These are phyloP conservation scores for Trichosporon coremiiforme DNA, from an alignment of 1,284 basidiomycete species.

Conservation along the genomic window DNA sequence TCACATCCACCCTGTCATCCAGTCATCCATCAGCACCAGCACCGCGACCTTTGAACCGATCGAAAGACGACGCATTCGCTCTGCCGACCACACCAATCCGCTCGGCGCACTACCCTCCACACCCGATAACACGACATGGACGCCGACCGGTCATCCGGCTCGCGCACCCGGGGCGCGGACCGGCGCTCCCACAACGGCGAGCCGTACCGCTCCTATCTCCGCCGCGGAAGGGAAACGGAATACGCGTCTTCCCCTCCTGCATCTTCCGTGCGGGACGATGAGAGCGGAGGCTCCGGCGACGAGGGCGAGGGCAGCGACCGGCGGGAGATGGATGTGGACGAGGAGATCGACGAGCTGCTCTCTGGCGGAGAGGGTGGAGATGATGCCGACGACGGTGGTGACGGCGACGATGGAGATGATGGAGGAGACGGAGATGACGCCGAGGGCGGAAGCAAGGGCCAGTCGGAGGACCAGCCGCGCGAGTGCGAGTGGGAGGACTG, in stretches of 20 bases:
- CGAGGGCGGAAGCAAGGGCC: constrained; percentile 5
- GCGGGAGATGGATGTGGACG: constrained; percentile 36
- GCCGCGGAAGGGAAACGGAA: not conserved
- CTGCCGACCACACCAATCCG: not conserved
- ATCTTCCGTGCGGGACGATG: constrained; percentile 2
- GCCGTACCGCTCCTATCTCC: constrained; percentile 6
- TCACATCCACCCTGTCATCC: constrained; percentile 5
- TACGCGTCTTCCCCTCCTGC: not conserved
- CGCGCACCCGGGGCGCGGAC: not conserved
- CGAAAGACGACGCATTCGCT: not conserved
- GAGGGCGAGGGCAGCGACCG: constrained; percentile 10
- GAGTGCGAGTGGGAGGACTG: constrained; percentile 44
- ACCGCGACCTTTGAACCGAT: not conserved
- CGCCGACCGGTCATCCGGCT: constrained; percentile 1
- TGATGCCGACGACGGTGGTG: constrained; percentile 20
- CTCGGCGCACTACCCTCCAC: not conserved
- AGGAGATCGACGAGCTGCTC: constrained; percentile 41
- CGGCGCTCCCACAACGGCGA: not conserved
- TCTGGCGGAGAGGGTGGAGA: constrained; percentile 22
- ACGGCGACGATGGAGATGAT: constrained; percentile 15
- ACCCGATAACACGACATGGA: not conserved
- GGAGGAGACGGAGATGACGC: constrained; percentile 18
- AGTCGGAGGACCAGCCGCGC: constrained; percentile 10
- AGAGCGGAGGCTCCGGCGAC: constrained; percentile 17
- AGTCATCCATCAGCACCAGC: constrained; percentile 6